A percentile compares a stretch with the other conserved stretches of the same genome.
Conservation (phyloP, 2,329 filamentous ascomycete genomes). For the Rhexocercosporidium sp. region DNA sequence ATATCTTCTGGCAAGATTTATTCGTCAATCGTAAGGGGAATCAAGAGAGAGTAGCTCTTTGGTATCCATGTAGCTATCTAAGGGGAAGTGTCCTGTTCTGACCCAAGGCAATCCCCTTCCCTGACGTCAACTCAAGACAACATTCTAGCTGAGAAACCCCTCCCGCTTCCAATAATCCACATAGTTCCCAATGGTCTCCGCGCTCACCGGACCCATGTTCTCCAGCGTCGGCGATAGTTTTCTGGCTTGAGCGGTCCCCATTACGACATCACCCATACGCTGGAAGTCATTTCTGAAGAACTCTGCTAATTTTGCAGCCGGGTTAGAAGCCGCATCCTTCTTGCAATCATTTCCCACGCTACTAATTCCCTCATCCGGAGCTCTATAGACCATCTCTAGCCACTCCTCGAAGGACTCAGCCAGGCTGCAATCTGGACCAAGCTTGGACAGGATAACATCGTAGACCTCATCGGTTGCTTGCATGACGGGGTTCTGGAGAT, state of each 20-base stretch:
- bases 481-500: conserved; percentile 51
- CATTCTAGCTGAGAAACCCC: conserved; percentile 30
- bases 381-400: conserved; percentile 44
- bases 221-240: conserved; percentile 47
- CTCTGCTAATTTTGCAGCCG: conserved; percentile 41
- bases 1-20: background rate
- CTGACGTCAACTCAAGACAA: conserved; percentile 6
- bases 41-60: background rate
- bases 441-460: background rate
- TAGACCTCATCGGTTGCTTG: conserved; percentile 37
- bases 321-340: conserved; percentile 37
- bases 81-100: background rate
- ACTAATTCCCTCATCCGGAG: conserved; percentile 50
- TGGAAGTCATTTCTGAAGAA: conserved; percentile 45
- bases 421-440: background rate
- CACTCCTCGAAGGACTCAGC: conserved; percentile 35
- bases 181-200: conserved; percentile 43
- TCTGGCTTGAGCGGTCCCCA: conserved; percentile 44
- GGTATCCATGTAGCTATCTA: background rate
- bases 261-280: conserved; percentile 51
- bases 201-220: conserved; percentile 42
- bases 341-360: conserved; percentile 39
- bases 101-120: background rate
- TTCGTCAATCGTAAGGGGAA: background rate
- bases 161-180: conserved; percentile 44